Percentiles rank a stretch among this genome's conserved stretches.
Conservation (phyloP, 1,139 yeast species). For the Hyphopichia pseudoburtonii region DNA sequence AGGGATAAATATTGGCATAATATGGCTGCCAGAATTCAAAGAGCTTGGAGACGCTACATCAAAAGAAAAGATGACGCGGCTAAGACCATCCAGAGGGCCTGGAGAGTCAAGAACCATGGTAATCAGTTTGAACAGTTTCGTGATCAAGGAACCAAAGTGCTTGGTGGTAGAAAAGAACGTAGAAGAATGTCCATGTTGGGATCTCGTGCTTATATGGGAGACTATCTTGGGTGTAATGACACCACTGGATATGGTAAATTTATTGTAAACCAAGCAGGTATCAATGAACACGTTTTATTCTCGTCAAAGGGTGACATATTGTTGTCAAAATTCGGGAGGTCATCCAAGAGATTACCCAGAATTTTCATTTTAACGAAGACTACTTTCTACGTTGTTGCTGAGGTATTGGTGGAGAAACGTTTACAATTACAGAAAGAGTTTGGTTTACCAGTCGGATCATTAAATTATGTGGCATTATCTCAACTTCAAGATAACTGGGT, state of each 20-base stretch:
- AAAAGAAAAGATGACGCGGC: conserved; percentile 88
- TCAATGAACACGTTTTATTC: conserved; percentile 70
- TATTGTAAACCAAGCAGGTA: conserved; percentile 63
- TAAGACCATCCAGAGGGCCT: conserved; percentile 74
- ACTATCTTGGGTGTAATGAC: conserved; percentile 84
- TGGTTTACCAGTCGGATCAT: conserved; percentile 57
- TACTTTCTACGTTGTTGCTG: conserved; percentile 68
- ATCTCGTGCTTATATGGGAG: conserved; percentile 91
- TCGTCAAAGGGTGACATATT: conserved; percentile 81
- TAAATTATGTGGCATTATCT: conserved; percentile 69
- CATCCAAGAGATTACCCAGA: conserved; percentile 76
- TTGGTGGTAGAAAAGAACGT: conserved; percentile 83
- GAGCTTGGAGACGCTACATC: conserved; percentile 90
- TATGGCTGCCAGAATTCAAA: conserved; percentile 96
- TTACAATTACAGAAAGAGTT: conserved; percentile 67
- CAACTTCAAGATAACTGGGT: conserved; percentile 91
- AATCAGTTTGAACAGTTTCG: conserved; percentile 80
- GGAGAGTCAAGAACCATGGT: conserved; percentile 80
- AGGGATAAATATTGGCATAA: conserved; percentile 97
- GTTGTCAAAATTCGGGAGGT: conserved; percentile 86
- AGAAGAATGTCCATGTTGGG: conserved; percentile 86
- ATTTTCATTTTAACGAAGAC: conserved; percentile 67
- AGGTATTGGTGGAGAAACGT: conserved; percentile 70
- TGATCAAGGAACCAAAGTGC: conserved; percentile 72
- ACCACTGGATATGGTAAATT: conserved; percentile 70